Conservation (phyloP, 2,329 filamentous ascomycete genomes). For the Sclerotinia minor region DNA sequence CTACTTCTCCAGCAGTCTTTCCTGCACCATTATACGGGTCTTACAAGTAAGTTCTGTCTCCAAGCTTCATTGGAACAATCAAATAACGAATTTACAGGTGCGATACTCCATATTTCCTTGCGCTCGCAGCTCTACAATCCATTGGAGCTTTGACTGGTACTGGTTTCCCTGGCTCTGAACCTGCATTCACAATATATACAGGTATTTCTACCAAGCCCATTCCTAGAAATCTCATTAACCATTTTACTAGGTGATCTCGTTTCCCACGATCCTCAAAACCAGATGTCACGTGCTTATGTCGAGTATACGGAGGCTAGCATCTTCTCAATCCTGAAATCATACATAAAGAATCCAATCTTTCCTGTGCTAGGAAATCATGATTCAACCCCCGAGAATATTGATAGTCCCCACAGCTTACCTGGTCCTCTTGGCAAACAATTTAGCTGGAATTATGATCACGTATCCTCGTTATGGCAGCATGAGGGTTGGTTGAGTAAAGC, state of each 20-base stretch:
- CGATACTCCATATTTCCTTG: constrained; percentile 59
- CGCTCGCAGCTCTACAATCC: constrained; percentile 55
- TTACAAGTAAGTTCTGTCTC: constrained; percentile 44
- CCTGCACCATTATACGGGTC: constrained; percentile 56
- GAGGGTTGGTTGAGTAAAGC: constrained; percentile 54
- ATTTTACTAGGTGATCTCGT: constrained; percentile 50
- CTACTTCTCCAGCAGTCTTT: constrained; percentile 44
- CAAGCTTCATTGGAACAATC: background rate
- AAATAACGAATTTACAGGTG: constrained; percentile 42
- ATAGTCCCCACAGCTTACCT: constrained; percentile 54
- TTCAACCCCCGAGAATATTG: constrained; percentile 53
- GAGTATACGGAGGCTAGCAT: constrained; percentile 55
- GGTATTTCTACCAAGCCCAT: background rate
- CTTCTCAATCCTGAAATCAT: constrained; percentile 56
- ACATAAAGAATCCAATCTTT: constrained; percentile 57
- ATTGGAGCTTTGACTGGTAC: constrained; percentile 58
- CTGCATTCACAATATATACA: constrained; percentile 58
- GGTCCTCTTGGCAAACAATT: constrained; percentile 55
- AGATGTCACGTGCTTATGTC: constrained; percentile 53
- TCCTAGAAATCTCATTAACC: background rate
- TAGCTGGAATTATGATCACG: constrained; percentile 59
- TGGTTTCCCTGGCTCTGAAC: constrained; percentile 44
- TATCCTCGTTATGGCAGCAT: constrained; percentile 56
- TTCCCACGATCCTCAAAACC: constrained; percentile 53
- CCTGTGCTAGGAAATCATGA: constrained; percentile 59